Evolutionary conservation across 257 asterid species (phyloP), one percentile per base, ranked within the genome.

Genomic region (Ilex asprella): DNA sequence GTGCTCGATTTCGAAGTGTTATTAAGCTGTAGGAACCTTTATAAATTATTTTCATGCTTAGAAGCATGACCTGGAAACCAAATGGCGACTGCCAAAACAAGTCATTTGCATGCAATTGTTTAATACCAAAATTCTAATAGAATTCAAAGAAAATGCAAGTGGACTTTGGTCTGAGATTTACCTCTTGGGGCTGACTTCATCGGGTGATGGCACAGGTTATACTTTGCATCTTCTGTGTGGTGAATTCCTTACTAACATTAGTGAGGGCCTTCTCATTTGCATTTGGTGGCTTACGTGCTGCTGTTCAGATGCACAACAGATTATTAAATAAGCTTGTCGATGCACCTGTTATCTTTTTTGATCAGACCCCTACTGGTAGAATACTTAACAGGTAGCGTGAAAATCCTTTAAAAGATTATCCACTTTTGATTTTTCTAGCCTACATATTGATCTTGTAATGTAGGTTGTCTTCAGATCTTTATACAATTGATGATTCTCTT

Each of bases 391-490:
- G 98, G 98, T 92, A 82, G 69, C 67, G 21, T 59, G 69, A 39
- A 55, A 31, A 70, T 56, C 62, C 61, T 16, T 21, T 14, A 31
- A 67, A 69, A 52, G 41, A 56, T 46, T 62, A 67, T 30, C 32
- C 39, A 10, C 41, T 31, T 60, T 21, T 6, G 27, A 31, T 3
- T 39, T 57, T 53, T 69, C 16, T 62, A 31, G 16, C 44, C 50
- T 56, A 46, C n/a, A 29, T 56, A 21, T 84, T 84, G 69, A 86
- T 76, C 53, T 55, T 51, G 67, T 67, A 59, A 43, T 83, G 63
- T 67, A 91, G 98, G 76, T 62, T 91, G 69, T 91, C 98, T 68
- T 91, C 98, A 73, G 97, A 91, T 81, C 95, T 91, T 64, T 91
- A 88, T 77, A 88, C 95, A 66, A 84, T 91, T 52, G 98, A 91